phyloP scores from a whole-genome alignment of 202 grass and related monocot genomes.

The Zoysia matrella region DNA sequence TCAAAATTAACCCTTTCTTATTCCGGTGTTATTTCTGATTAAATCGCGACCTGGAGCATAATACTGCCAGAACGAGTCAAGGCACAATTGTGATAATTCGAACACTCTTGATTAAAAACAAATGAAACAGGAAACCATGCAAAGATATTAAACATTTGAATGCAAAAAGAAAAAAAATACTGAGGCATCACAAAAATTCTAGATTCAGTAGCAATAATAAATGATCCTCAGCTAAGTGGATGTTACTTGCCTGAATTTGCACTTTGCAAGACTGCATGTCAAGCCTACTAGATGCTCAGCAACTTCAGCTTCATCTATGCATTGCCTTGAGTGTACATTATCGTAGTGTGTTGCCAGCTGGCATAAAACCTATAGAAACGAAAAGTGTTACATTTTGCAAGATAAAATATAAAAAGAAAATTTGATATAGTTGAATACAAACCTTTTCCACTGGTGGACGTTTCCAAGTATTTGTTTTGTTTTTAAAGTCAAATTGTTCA shows the following conservation, averaged over 20 bases:
- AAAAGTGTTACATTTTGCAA: conserved; percentile 29
- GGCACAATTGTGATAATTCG: not conserved
- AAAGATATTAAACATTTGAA: not conserved
- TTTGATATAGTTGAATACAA: conserved; percentile 24
- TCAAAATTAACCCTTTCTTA: not conserved
- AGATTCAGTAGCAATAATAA: conserved; percentile 1
- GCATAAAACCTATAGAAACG: conserved; percentile 60
- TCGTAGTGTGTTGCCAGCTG: conserved; percentile 80
- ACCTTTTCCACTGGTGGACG: conserved; percentile 82
- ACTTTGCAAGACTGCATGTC: conserved; percentile 78
- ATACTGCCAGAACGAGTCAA: not conserved
- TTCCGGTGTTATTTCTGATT: not conserved
- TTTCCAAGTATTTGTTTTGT: conserved; percentile 60
- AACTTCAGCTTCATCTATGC: conserved; percentile 81
- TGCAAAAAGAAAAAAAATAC: not conserved
- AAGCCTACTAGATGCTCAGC: conserved; percentile 87
- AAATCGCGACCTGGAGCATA: not conserved
- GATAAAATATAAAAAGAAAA: not conserved
- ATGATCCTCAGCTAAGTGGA: not conserved
- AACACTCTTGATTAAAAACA: not conserved
- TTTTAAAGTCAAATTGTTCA: conserved; percentile 81
- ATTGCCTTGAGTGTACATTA: conserved; percentile 84
- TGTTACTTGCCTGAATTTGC: conserved; percentile 73
- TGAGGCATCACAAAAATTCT: not conserved
- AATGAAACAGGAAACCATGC: not conserved